These are phyloP conservation scores for Candida michaelii DNA, from an alignment of 805 yeast species.

Conservation along the genomic window DNA sequence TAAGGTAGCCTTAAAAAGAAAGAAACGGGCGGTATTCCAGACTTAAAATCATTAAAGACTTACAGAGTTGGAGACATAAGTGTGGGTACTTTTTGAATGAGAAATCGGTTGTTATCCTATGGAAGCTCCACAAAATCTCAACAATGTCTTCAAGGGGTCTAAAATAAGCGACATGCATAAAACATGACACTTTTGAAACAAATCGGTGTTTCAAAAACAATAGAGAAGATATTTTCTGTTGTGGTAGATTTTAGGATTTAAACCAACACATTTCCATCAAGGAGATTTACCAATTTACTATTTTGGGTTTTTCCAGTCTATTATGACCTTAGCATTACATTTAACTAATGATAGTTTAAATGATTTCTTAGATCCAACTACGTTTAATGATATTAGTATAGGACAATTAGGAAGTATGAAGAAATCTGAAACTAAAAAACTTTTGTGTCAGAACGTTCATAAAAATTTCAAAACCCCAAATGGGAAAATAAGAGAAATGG, in stretches of 20 bases:
- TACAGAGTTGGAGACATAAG: not conserved
- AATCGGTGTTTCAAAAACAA: not conserved
- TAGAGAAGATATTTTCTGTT: not conserved
- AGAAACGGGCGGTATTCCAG: not conserved
- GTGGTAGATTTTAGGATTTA: not conserved
- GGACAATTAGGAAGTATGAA: not conserved
- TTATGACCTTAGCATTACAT: constrained; percentile 1
- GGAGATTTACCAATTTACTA: not conserved
- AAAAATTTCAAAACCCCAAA: constrained; percentile 50
- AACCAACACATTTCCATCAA: not conserved
- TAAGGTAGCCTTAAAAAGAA: no score
- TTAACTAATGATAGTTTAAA: not conserved
- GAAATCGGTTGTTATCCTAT: no score
- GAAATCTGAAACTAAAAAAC: not conserved
- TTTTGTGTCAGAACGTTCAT: constrained; percentile 34
- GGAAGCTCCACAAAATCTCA: no score
- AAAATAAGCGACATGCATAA: constrained; percentile 2
- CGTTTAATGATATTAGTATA: not conserved
- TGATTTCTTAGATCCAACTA: not conserved
- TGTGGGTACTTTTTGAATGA: constrained; percentile 1
- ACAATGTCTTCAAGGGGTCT: no score
- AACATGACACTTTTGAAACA: constrained; percentile 4
- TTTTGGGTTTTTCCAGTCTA: not conserved
- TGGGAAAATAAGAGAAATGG: constrained; percentile 54
- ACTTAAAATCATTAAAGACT: not conserved